phyloP scores from a whole-genome alignment of 1,284 basidiomycete species.

The Sanghuangporus sanghuang region DNA sequence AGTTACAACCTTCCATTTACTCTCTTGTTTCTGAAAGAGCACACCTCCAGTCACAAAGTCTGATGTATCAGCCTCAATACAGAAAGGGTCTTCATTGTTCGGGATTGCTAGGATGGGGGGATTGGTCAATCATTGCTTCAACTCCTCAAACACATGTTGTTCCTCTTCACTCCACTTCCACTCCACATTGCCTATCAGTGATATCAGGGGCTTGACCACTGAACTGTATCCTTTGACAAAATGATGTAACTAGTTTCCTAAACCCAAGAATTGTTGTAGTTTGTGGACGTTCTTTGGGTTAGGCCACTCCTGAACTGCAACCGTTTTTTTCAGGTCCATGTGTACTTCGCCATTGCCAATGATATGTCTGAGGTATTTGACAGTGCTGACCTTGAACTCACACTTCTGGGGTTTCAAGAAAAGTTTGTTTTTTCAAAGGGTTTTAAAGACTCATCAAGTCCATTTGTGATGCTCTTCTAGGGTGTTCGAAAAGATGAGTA shows the following conservation, averaged over 20 bases:
- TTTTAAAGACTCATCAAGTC: not conserved
- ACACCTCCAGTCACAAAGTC: not conserved
- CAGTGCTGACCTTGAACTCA: not conserved
- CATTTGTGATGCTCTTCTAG: not conserved
- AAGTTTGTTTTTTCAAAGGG: not conserved
- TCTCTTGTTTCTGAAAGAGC: not conserved
- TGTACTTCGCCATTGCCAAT: not conserved
- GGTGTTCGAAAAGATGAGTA: not conserved
- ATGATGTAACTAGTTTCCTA: conserved; percentile 21
- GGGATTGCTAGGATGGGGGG: not conserved
- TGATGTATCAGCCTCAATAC: not conserved
- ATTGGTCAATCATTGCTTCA: not conserved
- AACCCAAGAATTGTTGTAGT: conserved; percentile 21
- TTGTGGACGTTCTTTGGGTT: conserved; percentile 19
- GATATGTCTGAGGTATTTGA: not conserved
- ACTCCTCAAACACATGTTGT: not conserved
- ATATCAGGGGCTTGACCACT: not conserved
- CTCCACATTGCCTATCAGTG: not conserved
- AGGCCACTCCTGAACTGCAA: conserved; percentile 22
- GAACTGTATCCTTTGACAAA: conserved; percentile 17
- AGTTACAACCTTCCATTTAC: conserved; percentile 1
- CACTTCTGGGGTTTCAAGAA: not conserved
- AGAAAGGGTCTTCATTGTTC: not conserved
- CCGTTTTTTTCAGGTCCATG: conserved; percentile 20
- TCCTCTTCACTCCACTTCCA: not conserved